phyloP scores from a whole-genome alignment of 106 monocot species.

The Xerophyta viscosa region DNA sequence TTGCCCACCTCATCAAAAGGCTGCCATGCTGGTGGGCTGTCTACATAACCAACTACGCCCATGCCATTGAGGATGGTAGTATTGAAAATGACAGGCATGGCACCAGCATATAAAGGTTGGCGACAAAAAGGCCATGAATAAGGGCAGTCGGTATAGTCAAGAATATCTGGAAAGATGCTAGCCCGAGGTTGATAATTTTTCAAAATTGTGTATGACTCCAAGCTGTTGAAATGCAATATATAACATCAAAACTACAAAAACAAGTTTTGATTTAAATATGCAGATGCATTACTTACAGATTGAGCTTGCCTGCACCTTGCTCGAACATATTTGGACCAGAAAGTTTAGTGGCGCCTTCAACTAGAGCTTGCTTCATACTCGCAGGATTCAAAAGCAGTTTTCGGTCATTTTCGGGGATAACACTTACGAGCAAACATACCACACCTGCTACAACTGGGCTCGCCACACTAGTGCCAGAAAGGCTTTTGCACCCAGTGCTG shows the following conservation, averaged over 20 bases:
- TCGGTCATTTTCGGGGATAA: conserved; percentile 61
- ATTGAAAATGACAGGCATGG: conserved; percentile 97
- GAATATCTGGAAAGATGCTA: conserved; percentile 77
- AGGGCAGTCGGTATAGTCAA: conserved; percentile 91
- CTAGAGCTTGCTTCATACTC: conserved; percentile 99
- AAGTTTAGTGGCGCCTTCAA: conserved; percentile 89
- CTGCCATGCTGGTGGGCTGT: conserved; percentile 62
- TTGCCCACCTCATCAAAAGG: conserved; percentile 88
- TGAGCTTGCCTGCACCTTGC: conserved; percentile 86
- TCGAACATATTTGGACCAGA: conserved; percentile 91
- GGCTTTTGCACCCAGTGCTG: conserved; percentile 93
- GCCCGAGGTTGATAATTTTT: conserved; percentile 78
- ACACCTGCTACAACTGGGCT: conserved; percentile 97
- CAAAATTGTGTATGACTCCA: conserved; percentile 80
- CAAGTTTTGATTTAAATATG: not conserved
- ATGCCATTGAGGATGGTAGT: conserved; percentile 94
- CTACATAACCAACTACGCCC: conserved; percentile 83
- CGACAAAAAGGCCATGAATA: conserved; percentile 96
- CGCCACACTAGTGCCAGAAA: conserved; percentile 97
- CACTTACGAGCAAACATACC: conserved; percentile 89
- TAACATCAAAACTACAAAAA: not conserved
- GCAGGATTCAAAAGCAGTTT: conserved; percentile 88
- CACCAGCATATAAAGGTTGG: conserved; percentile 87
- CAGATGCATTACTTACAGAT: conserved; percentile 64
- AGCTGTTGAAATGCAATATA: conserved; percentile 29